Base-by-base conservation (phyloP, 805 yeast genomes). In the Candida arabinofermentans region DNA sequence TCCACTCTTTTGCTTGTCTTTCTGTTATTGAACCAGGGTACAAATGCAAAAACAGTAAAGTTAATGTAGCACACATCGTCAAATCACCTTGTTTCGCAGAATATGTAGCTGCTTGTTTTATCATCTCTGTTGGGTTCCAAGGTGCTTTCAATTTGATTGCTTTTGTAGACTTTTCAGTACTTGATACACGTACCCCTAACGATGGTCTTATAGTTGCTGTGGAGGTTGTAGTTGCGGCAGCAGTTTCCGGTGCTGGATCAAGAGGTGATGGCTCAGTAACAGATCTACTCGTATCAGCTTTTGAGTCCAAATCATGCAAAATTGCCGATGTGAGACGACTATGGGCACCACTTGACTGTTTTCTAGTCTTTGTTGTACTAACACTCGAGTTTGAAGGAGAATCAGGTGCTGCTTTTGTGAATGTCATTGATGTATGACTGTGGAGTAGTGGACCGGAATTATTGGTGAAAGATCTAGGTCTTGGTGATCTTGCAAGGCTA, bases 11-110 rank as follows among this genome's bases (percentile, higher is more conserved):
- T 8, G 77, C 64, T 34, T 64, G 61, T 2, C 51, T 53, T 34
- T 51, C 49, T 2, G 55, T 43, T 21, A 57, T 57, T 14, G 54
- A 50, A 3, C 39, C 37, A 23, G 72, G 67, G 43, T 68, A 69
- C 40, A 43, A 51, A 5, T 66, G 66, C 41, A 68, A 71, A 56
- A 84, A 81, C 27, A 85, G 54, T 21, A 81, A 51, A 0, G 81
- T 66, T 27, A 85, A 49, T 0, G 83, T 71, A 5, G 84, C 72
- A 46, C 82, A 70, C 70, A 80, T 66, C 12, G 81, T 64, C 14
- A 81, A 53, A 55, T 85, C 88, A 1, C 91, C 91, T 49, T 81
- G 84, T 8, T 59, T 59, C 5, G 74, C 57, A 33, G 83, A 74
- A 59, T 75, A 81, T 18, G 70, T 71, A n/a, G 77, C 59, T 0